Percentiles rank a stretch among this genome's conserved stretches.
These are phyloP conservation scores for Pyrenophora teres DNA, from an alignment of 2,329 filamentous ascomycete genomes.

Conservation along the genomic window DNA sequence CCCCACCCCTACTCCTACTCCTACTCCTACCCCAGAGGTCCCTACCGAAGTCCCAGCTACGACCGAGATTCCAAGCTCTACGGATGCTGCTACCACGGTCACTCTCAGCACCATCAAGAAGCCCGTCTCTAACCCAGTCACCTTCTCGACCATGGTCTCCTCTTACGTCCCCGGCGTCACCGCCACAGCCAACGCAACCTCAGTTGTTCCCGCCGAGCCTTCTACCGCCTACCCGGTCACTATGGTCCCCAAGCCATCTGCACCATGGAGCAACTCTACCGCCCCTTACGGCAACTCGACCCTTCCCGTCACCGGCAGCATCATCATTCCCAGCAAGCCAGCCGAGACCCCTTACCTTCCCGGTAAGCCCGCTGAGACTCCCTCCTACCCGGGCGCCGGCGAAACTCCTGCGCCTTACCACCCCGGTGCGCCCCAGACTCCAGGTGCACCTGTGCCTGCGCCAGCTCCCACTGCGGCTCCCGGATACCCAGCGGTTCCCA, in stretches of 20 bases:
- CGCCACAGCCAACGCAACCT: slow-evolving; percentile 1
- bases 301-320: not conserved
- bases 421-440: no score
- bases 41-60: slow-evolving; percentile 2
- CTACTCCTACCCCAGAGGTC: not conserved
- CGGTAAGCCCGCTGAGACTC: not conserved
- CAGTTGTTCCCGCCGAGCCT: not conserved
- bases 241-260: not conserved
- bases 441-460: not conserved
- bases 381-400: no score
- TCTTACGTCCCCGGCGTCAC: slow-evolving; percentile 4
- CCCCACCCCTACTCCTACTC: not conserved
- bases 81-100: not conserved
- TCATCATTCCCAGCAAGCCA: slow-evolving; percentile 1
- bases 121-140: not conserved
- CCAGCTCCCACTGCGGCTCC: slow-evolving; percentile 4
- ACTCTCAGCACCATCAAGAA: not conserved
- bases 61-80: not conserved
- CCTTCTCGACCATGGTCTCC: slow-evolving; percentile 1
- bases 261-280: not conserved
- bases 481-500: not conserved
- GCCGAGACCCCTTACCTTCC: slow-evolving; percentile 7
- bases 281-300: slow-evolving; percentile 7
- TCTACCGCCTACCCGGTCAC: slow-evolving; percentile 1
- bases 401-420: no score